Base-by-base conservation (phyloP, 2,329 filamentous ascomycete species). In the Bipolaris bicolor region DNA sequence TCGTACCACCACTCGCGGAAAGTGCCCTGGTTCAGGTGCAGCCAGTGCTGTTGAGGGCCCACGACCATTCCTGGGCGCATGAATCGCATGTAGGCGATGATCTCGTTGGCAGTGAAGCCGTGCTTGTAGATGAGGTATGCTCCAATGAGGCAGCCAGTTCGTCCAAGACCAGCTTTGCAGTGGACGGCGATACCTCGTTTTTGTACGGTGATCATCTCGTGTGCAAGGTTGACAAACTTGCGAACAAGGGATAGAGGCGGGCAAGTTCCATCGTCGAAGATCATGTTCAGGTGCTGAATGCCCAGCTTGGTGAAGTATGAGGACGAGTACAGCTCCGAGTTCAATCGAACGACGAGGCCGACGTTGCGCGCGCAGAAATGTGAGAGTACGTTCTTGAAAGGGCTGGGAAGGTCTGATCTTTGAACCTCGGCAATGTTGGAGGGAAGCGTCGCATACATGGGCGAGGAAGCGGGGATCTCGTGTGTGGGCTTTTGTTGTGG, bases 21-120 rank as follows among this genome's bases (percentile, higher is more conserved):
- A 34, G 90, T 89, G 34, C 90, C 90, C 78, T 99, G 95, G 80
- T 99, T 97, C 61, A 99, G 85, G 75, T 99, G 95, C 52, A 99
- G 85, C 95, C 95, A 99, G 79, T 99, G 95, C 79, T 99, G 95
- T 75, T 99, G 95, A 37, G 95, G 95, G 0, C 95, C 95, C 51
- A 99, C 95, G 6, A 99, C 95, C 95, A 99, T 99, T 51, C 95
- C 95, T 0, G 95, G 95, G 57, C 94, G 86, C 94, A 98, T 98
- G 80, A 99, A 99, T 60, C 94, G 89, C 94, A 99, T 98, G 78
- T 93, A 99, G 3, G 93, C 90, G 75, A 98, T 98, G 70, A 97
- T 87, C 79, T 97, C 94, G 73, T 98, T 97, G 64, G 95, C 95
- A 5, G 94, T 98, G 78, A 98, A 99, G 55, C 92, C 95, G 77